These are phyloP conservation scores for Ogataea minuta DNA, from an alignment of 805 yeast genomes.

Conservation along the genomic window DNA sequence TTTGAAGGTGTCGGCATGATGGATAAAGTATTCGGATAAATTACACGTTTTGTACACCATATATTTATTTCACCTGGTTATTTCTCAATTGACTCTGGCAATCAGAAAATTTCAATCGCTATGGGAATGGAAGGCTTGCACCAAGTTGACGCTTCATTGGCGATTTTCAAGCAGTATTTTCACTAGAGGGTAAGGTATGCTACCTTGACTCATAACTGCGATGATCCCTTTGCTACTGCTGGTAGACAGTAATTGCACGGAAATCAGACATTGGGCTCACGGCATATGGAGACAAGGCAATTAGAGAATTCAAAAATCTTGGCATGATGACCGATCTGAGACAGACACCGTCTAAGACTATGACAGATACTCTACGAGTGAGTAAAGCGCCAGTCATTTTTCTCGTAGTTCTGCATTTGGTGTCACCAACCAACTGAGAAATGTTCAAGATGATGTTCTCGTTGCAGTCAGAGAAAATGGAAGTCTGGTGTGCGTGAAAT, in stretches of 20 bases:
- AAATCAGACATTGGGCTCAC: conserved; percentile 45
- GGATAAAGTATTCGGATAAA: conserved; percentile 2
- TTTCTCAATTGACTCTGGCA: conserved; percentile 16
- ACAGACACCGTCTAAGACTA: conserved; percentile 48
- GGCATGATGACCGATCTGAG: conserved; percentile 54
- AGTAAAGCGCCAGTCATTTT: conserved; percentile 47
- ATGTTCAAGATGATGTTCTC: conserved; percentile 49
- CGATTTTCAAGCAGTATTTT: conserved; percentile 44
- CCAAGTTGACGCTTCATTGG: conserved; percentile 46
- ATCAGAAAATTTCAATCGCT: conserved; percentile 41
- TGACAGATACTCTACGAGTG: conserved; percentile 42
- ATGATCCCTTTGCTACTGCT: conserved; percentile 54
- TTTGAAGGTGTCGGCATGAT: conserved; percentile 46
- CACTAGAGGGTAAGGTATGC: conserved; percentile 50
- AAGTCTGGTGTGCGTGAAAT: conserved; percentile 49
- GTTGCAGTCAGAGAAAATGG: conserved; percentile 37
- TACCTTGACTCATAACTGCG: conserved; percentile 52
- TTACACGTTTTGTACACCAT: too few species aligned
- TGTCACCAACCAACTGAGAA: conserved; percentile 42
- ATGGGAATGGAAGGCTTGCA: conserved; percentile 54
- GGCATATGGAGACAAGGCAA: conserved; percentile 39
- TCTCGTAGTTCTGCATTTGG: conserved; percentile 47
- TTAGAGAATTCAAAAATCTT: conserved; percentile 49
- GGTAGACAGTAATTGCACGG: conserved; percentile 44
- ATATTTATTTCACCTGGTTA: too few species aligned